phyloP scores from a whole-genome alignment of 2,329 filamentous ascomycete genomes.

The Penicillium sp. region DNA sequence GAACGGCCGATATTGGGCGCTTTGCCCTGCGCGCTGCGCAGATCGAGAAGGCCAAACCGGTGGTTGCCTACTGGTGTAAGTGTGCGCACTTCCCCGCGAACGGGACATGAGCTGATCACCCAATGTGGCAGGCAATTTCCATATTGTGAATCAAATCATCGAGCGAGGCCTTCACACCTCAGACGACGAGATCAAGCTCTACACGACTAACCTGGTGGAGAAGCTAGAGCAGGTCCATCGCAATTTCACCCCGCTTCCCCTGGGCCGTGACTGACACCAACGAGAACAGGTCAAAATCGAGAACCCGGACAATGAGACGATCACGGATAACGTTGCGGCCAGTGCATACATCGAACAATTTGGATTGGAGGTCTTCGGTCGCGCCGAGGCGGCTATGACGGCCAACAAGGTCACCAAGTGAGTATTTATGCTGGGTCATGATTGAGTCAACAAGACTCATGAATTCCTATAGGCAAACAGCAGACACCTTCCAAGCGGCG shows the following conservation, averaged over 20 bases:
- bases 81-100: slow-evolving; percentile 22
- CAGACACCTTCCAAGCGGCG: slow-evolving; percentile 88
- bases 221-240: slow-evolving; percentile 71
- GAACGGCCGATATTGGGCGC: slow-evolving; percentile 75
- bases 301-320: slow-evolving; percentile 74
- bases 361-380: slow-evolving; percentile 79
- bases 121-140: slow-evolving; percentile 69
- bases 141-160: slow-evolving; percentile 89
- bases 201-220: slow-evolving; percentile 84
- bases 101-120: slow-evolving; percentile 14
- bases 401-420: slow-evolving; percentile 81
- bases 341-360: slow-evolving; percentile 95
- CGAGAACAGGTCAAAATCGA: slow-evolving; percentile 63
- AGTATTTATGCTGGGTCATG: slow-evolving; percentile 7
- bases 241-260: not conserved
- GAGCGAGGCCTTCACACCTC: slow-evolving; percentile 72
- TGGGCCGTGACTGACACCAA: not conserved
- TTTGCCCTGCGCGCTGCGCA: slow-evolving; percentile 82
- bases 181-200: slow-evolving; percentile 74
- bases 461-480: slow-evolving; percentile 66
- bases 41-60: slow-evolving; percentile 79
- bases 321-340: slow-evolving; percentile 79
- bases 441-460: slow-evolving; percentile 7
- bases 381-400: slow-evolving; percentile 77
- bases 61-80: slow-evolving; percentile 93